Evolutionary conservation across 352 stramenopile genomes (phyloP), one percentile per base, ranked within the genome.

Genomic region (Phytophthora syringae): DNA sequence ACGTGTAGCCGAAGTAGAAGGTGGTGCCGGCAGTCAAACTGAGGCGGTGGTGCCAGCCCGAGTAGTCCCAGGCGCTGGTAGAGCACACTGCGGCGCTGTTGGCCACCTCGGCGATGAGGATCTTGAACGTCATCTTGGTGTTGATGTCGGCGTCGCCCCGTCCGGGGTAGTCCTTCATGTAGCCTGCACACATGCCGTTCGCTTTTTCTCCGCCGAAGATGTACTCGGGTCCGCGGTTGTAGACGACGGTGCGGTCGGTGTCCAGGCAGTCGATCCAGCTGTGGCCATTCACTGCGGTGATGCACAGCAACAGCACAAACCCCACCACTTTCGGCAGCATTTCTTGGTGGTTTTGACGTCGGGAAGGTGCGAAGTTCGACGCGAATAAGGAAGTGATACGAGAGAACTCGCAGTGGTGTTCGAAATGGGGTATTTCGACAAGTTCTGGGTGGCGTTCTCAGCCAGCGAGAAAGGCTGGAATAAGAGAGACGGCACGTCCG

Each of bases 251-350:
- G 63, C 71, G 78, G 53, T 84, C 64, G 7, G 66, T 84, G 52
- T 89, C 84, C 39, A 93, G 72, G 55, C 84, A 93, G 64, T 93
- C 84, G 68, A 92, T 85, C 83, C 82, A 91, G 47, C 65, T 79
- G 53, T 89, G 80, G 7, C 76, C 76, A 11, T 66, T 50, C 32
- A 78, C 64, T 5, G 6, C 34, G 7, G 24, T 51, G 21, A 67
- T 49, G 50, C 15, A 64, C 27, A 71, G 30, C 50, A 55, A n/a
- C 39, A 69, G 48, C 7, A 62, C n/a, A n/a, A 72, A 45, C 6
- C 60, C 10, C 18, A 49, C 7, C 52, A 45, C 20, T 20, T 45
- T 64, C 48, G 40, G 51, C 32, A 24, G 52, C 63, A 70, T 76
- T 59, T 43, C 21, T 12, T 55, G 40, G 13, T 7, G 25, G 48